Evolutionary conservation across 176 grass and related monocot species (phyloP).

Genomic region (Juncus effusus): DNA sequence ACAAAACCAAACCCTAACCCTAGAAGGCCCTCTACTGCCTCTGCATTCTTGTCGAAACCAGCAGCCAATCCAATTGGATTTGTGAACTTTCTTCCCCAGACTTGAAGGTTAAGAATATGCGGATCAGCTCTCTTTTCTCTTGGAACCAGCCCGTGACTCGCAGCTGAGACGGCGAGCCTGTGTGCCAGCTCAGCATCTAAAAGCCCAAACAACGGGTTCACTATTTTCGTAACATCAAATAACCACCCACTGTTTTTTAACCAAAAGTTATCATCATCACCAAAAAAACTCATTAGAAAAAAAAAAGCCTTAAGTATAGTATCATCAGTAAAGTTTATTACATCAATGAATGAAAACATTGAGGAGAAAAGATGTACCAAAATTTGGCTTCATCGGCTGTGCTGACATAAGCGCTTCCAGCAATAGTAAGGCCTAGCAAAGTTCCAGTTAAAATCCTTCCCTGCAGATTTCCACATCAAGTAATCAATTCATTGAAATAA

Average conservation of each 20-base stretch:
- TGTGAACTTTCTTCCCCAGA: conserved; percentile 83
- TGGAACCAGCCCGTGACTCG: conserved; percentile 76
- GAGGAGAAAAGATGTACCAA: conserved; percentile 52
- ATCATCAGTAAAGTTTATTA: conserved; percentile 1
- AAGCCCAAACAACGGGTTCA: conserved; percentile 80
- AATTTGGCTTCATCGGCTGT: conserved; percentile 87
- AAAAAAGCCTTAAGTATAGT: background rate
- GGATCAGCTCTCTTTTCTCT: conserved; percentile 89
- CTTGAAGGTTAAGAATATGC: conserved; percentile 62
- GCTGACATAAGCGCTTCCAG: conserved; percentile 91
- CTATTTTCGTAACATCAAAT: conserved; percentile 68
- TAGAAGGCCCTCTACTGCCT: conserved; percentile 83
- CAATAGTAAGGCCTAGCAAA: conserved; percentile 79
- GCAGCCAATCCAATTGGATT: conserved; percentile 94
- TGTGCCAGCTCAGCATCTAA: conserved; percentile 91
- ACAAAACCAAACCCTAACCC: conserved; percentile 96
- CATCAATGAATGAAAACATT: background rate
- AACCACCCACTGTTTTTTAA: conserved; percentile 68
- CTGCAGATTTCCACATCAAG: conserved; percentile 24
- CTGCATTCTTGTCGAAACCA: conserved; percentile 96
- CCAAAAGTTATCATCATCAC: conserved; percentile 3
- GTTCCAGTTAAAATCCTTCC: conserved; percentile 83
- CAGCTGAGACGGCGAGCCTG: conserved; percentile 67
- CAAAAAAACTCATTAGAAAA: conserved; percentile 8
- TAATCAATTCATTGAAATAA: too few species aligned